These are phyloP conservation scores for Mucor lusitanicus DNA, from an alignment of 371 early-diverging fungal genomes.

Conservation along the genomic window DNA sequence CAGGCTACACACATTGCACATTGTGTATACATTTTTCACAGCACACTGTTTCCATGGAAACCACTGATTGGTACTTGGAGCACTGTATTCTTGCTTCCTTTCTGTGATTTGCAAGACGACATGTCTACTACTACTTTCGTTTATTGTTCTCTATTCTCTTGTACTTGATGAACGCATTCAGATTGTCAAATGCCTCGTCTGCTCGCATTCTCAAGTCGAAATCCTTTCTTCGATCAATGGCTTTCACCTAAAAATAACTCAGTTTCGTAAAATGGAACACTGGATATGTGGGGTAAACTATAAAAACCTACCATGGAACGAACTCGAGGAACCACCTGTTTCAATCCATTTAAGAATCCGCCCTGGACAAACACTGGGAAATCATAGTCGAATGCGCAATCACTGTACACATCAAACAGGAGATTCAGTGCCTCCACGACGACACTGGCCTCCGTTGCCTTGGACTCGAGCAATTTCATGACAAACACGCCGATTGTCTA, in stretches of 20 bases:
- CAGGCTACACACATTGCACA: not conserved
- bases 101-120: not conserved
- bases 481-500: constrained; percentile 37
- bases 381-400: constrained; percentile 84
- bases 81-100: not conserved
- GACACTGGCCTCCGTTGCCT: constrained; percentile 45
- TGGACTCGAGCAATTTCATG: constrained; percentile 30
- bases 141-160: constrained; percentile 52
- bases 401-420: constrained; percentile 89
- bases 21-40: too few species aligned
- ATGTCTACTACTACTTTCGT: constrained; percentile 3
- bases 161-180: constrained; percentile 84
- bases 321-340: constrained; percentile 50
- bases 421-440: constrained; percentile 74
- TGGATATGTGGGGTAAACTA: not conserved
- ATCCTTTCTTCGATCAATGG: constrained; percentile 73
- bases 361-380: constrained; percentile 76
- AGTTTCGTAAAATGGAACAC: not conserved
- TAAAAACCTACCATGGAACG: constrained; percentile 47
- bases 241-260: constrained; percentile 49
- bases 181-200: constrained; percentile 79
- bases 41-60: not conserved
- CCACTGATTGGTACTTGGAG: constrained; percentile 1
- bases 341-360: constrained; percentile 60
- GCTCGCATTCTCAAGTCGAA: constrained; percentile 71